phyloP scores from a whole-genome alignment of 78 protist genomes.

The Dictyostelium purpureum region DNA sequence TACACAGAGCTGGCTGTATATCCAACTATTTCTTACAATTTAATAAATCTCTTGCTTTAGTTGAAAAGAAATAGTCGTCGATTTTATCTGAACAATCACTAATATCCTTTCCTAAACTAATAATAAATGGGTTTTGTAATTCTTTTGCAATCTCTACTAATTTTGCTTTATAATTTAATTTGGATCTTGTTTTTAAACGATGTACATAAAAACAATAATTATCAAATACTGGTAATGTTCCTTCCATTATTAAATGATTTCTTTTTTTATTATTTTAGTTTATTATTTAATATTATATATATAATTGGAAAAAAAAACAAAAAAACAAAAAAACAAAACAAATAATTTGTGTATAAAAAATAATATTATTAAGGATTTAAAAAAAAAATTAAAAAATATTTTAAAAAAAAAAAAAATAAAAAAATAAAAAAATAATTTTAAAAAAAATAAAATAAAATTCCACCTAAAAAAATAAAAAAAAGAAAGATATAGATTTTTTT shows the following conservation, averaged over 20 bases:
- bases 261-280: no score
- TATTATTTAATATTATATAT: no score
- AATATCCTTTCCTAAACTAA: slow-evolving; percentile 37
- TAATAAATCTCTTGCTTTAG: slow-evolving; percentile 41
- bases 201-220: slow-evolving; percentile 42
- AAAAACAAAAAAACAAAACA: no score
- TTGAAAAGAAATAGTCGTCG: slow-evolving; percentile 3
- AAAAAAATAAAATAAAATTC: no score
- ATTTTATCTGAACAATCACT: slow-evolving; percentile 15
- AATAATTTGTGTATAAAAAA: no score
- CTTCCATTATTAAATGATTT: not conserved
- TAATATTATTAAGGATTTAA: no score
- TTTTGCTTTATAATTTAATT: slow-evolving; percentile 1
- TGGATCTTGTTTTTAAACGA: slow-evolving; percentile 44
- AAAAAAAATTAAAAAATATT: no score
- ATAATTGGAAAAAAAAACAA: no score
- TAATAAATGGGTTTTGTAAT: not conserved
- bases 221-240: slow-evolving; percentile 48
- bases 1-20: not conserved
- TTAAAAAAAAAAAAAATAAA: no score
- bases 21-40: not conserved
- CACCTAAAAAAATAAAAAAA: no score
- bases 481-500: no score
- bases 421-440: no score
- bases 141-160: slow-evolving; percentile 19